Evolutionary conservation across 2,329 filamentous ascomycete genomes (phyloP).

Genomic region (Ophiostoma angusticollis): DNA sequence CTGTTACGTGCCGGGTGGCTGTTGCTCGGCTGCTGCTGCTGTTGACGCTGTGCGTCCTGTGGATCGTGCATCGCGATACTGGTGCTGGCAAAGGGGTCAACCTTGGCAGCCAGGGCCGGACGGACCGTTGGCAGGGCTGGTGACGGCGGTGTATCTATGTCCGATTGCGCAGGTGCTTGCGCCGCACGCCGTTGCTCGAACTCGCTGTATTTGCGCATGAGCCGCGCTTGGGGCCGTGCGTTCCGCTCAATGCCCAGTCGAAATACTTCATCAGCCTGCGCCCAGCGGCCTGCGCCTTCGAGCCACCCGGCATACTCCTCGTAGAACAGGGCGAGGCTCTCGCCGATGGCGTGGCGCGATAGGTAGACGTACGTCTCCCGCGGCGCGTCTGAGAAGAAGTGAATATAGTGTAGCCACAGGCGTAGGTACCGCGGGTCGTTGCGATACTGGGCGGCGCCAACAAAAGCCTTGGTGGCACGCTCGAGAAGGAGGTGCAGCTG

Average conservation of each 20-base stretch:
- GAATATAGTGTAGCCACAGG: constrained; percentile 88
- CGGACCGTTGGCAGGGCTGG: constrained; percentile 76
- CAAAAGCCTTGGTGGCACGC: constrained; percentile 81
- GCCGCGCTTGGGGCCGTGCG: constrained; percentile 65
- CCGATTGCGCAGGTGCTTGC: constrained; percentile 39
- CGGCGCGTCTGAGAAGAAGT: constrained; percentile 83
- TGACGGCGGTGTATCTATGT: constrained; percentile 51
- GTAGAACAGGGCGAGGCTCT: constrained; percentile 80
- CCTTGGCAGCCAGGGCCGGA: constrained; percentile 71
- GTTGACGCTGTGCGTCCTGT: constrained; percentile 35
- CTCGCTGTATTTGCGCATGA: constrained; percentile 82
- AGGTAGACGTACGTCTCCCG: constrained; percentile 88
- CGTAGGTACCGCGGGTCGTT: constrained; percentile 91
- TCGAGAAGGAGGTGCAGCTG: constrained; percentile 81
- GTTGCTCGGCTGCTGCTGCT: constrained; percentile 9
- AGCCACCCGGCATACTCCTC: constrained; percentile 94
- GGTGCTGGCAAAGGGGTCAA: constrained; percentile 62
- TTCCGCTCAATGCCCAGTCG: constrained; percentile 79
- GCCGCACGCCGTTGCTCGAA: constrained; percentile 65
- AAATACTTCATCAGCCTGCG: constrained; percentile 89
- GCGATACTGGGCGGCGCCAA: constrained; percentile 75
- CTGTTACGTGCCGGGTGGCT: constrained; percentile 34
- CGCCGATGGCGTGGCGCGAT: constrained; percentile 76
- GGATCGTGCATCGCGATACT: constrained; percentile 42
- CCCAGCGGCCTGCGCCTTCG: constrained; percentile 71